phyloP scores from a whole-genome alignment of 805 yeast species.

The Cyberlindnera xylosilytica region DNA sequence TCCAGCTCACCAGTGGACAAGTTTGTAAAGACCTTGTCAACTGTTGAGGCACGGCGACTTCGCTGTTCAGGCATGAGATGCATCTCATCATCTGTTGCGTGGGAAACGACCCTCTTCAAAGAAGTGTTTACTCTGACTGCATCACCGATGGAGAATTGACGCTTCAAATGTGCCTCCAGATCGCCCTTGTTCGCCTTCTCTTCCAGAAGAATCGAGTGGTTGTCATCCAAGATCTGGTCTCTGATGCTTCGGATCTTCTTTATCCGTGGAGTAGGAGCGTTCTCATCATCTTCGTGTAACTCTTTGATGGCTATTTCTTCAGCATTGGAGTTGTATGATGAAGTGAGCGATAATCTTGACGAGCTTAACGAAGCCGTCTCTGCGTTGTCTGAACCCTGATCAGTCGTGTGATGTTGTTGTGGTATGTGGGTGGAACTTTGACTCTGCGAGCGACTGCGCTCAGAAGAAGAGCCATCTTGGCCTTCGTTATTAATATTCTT shows the following conservation, averaged over 20 bases:
- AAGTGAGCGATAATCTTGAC: constrained; percentile 13
- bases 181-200: constrained; percentile 11
- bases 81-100: background rate
- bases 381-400: background rate
- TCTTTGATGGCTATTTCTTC: constrained; percentile 6
- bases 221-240: constrained; percentile 16
- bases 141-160: constrained; percentile 19
- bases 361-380: background rate
- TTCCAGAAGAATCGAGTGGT: constrained; percentile 12
- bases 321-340: constrained; percentile 10
- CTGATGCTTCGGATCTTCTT: constrained; percentile 13
- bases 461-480: no score
- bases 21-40: constrained; percentile 34
- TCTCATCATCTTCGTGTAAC: constrained; percentile 1
- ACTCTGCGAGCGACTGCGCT: no score
- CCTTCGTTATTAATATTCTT: no score
- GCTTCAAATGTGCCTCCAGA: constrained; percentile 11
- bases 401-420: no score
- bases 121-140: constrained; percentile 7
- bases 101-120: background rate
- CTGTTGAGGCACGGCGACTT: constrained; percentile 3
- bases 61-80: background rate
- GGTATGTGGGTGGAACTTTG: no score
- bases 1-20: constrained; percentile 32
- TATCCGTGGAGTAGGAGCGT: background rate